Evolutionary conservation across 257 asterid genomes (phyloP).

Genomic region (Knoxia roxburghii): DNA sequence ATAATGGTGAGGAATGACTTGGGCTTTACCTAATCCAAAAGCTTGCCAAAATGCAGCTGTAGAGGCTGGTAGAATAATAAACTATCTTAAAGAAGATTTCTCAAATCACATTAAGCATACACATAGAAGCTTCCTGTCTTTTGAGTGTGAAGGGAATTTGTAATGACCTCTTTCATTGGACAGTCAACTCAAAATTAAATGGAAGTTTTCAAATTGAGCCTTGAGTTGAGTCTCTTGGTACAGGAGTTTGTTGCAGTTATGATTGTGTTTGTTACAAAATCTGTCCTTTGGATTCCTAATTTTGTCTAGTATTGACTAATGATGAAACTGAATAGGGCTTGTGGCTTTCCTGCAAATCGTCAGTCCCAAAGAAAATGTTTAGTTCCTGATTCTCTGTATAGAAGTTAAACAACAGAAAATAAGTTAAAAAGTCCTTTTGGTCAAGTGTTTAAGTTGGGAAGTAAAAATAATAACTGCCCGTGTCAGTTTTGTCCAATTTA

Average conservation of each 20-base stretch:
- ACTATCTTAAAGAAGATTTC: neutral
- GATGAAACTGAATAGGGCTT: constrained; percentile 4
- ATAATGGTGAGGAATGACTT: constrained; percentile 27
- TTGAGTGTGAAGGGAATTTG: neutral
- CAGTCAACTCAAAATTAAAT: neutral
- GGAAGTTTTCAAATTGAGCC: neutral
- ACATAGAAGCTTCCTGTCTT: neutral
- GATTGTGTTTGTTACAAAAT: neutral
- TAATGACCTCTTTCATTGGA: neutral
- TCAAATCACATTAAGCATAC: neutral
- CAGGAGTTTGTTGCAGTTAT: constrained; percentile 8
- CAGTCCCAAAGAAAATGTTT: constrained; percentile 4
- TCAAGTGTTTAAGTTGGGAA: neutral
- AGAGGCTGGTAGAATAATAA: neutral
- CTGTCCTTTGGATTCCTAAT: constrained; percentile 12
- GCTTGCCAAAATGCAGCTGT: constrained; percentile 7
- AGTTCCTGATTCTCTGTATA: constrained; percentile 3
- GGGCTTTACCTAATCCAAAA: constrained; percentile 25
- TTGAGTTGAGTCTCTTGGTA: constrained; percentile 1
- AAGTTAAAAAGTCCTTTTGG: neutral
- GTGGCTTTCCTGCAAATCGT: constrained; percentile 7
- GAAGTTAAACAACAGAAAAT: constrained; percentile 1
- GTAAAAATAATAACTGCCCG: neutral
- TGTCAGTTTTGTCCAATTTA: neutral
- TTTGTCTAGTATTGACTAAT: constrained; percentile 19